phyloP scores from a whole-genome alignment of 495 filamentous ascomycete species.

The Parathielavia appendiculata region DNA sequence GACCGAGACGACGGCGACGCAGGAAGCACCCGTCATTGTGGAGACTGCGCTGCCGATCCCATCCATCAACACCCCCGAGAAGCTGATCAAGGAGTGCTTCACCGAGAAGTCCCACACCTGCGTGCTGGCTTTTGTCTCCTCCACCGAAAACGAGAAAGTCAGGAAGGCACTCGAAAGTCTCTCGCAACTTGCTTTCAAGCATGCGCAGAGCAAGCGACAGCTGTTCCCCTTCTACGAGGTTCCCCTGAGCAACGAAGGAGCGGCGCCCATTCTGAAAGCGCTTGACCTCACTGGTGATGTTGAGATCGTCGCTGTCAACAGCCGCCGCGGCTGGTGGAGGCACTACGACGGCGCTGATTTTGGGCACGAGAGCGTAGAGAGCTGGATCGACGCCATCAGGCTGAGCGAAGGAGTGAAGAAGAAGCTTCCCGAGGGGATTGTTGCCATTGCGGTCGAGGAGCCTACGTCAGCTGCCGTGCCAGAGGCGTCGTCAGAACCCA shows the following conservation, averaged over 20 bases:
- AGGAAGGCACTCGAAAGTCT: slow-evolving; percentile 59
- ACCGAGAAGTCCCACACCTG: slow-evolving; percentile 74
- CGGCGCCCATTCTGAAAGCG: slow-evolving; percentile 49
- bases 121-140: slow-evolving; percentile 72
- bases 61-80: slow-evolving; percentile 43
- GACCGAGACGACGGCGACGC: slow-evolving; percentile 29
- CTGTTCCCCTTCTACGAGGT: slow-evolving; percentile 82
- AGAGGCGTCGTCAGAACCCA: slow-evolving; percentile 34
- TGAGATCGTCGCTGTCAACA: slow-evolving; percentile 78
- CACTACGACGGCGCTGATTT: slow-evolving; percentile 58
- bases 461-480: slow-evolving; percentile 31
- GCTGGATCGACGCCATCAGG: slow-evolving; percentile 82
- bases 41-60: slow-evolving; percentile 53
- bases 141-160: slow-evolving; percentile 47
- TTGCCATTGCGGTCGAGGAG: slow-evolving; percentile 55
- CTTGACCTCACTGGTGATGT: slow-evolving; percentile 56
- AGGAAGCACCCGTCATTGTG: slow-evolving; percentile 42
- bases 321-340: slow-evolving; percentile 78
- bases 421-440: slow-evolving; percentile 69
- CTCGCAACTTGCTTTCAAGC: slow-evolving; percentile 68
- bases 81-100: slow-evolving; percentile 67
- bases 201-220: slow-evolving; percentile 55
- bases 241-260: slow-evolving; percentile 55
- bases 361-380: slow-evolving; percentile 58
- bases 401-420: slow-evolving; percentile 79